Percentiles rank a stretch among this genome's conserved stretches.
Conservation (phyloP, 1,139 yeast species). For the Zhuliangozyma parablackwelliae region DNA sequence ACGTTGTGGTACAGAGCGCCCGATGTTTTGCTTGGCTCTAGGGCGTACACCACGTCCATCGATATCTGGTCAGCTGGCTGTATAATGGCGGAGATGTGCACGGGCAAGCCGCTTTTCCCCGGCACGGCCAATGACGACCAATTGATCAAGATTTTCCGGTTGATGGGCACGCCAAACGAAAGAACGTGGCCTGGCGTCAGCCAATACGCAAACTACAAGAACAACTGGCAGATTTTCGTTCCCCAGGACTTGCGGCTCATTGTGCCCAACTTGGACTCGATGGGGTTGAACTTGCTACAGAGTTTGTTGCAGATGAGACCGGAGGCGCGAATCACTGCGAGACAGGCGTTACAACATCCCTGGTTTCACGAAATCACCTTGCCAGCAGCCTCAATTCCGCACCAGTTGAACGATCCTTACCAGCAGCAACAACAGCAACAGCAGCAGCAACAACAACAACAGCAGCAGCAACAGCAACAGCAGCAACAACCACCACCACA, state of each 20-base stretch:
- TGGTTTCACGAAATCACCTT: constrained; percentile 83
- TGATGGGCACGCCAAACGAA: constrained; percentile 96
- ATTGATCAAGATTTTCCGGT: constrained; percentile 76
- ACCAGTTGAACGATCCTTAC: constrained; percentile 32
- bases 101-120: constrained; percentile 96
- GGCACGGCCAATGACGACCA: constrained; percentile 97
- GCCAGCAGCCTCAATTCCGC: constrained; percentile 33
- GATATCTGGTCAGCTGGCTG: constrained; percentile 99
- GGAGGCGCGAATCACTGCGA: constrained; percentile 83
- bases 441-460: constrained; percentile 16
- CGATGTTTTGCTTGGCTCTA: constrained; percentile 89
- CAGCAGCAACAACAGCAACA: constrained; percentile 29
- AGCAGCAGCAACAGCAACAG: constrained; percentile 32
- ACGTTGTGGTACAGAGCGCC: constrained; percentile 99
- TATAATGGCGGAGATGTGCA: constrained; percentile 95
- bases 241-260: constrained; percentile 80
- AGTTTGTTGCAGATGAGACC: constrained; percentile 87
- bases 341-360: constrained; percentile 90
- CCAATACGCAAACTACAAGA: constrained; percentile 77
- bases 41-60: constrained; percentile 92
- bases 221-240: constrained; percentile 70
- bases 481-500: constrained; percentile 13
- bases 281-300: constrained; percentile 75
- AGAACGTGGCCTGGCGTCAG: constrained; percentile 95
- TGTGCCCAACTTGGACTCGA: constrained; percentile 73